Base-by-base conservation (phyloP, 139 green algal species). In the Microglena sp. region DNA sequence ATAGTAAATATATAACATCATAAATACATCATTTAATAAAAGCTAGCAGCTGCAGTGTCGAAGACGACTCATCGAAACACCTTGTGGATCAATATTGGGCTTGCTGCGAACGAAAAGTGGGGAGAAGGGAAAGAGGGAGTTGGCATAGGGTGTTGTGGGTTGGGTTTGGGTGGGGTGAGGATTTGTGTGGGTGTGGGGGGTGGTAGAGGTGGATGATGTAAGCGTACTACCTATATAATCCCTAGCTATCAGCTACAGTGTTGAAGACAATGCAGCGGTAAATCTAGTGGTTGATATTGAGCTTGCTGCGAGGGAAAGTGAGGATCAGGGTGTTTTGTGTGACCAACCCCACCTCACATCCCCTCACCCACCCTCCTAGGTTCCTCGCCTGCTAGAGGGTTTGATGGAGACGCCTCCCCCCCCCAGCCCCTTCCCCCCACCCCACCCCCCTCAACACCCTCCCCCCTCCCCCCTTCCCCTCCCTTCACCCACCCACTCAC, bases 211-310 rank as follows among this genome's bases (percentile, higher is more conserved):
- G 11, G 18, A 11, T n/a, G 11, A 18, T 18, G 18, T 11, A 50
- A 18, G 11, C 40, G n/a, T n/a, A n/a, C n/a, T n/a, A n/a, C n/a
- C n/a, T n/a, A n/a, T n/a, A n/a, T n/a, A n/a, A n/a, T n/a, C n/a
- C n/a, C n/a, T n/a, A 77, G 2, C 64, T 90, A 32, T 79, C 88
- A 7, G 77, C 77, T 2, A 54, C 70, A 27, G 78, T 93, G 56
- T 84, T 96, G 40, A 28, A 62, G 6, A 82, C 74, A 11, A 77
- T 87, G 46, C 50, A 78, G 64, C 78, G 83, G 22, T 97, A 95
- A 71, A 80, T 97, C 30, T 74, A 75, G 56, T 98, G 93, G 93
- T 90, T 2, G 92, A 98, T 79, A 96, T 98, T 33, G 57, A 57
- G 1, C 79, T 98, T 8, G 83, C 98, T 8, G 90, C 83, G 45